phyloP scores from a whole-genome alignment of 192 early-diverging fungal genomes.

The Spinellus fusiger region DNA sequence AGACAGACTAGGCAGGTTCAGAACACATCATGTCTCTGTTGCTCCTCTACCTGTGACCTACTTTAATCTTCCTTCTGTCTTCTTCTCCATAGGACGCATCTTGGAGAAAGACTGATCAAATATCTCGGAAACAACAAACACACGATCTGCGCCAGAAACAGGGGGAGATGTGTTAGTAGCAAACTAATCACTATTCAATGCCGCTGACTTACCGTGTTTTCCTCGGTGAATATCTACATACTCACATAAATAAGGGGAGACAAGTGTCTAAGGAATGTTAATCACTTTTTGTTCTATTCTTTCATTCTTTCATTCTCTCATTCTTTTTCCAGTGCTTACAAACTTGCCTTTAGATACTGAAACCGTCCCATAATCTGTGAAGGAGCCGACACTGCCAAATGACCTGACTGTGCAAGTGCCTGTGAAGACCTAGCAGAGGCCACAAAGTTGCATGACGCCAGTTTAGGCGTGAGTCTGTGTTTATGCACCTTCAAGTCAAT shows the following conservation, averaged over 20 bases:
- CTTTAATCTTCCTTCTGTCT: not conserved
- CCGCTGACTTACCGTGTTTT: constrained; percentile 43
- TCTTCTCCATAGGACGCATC: not conserved
- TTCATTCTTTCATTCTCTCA: no score
- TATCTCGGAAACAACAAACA: constrained; percentile 53
- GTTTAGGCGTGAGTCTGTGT: not conserved
- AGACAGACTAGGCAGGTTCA: not conserved
- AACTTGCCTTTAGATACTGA: constrained; percentile 39
- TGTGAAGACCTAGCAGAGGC: constrained; percentile 18
- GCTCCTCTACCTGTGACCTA: not conserved
- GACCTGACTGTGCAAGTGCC: constrained; percentile 26
- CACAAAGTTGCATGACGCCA: constrained; percentile 23
- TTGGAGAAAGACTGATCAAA: constrained; percentile 30
- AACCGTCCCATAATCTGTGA: constrained; percentile 45
- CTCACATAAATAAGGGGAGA: constrained; percentile 55
- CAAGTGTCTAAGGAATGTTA: constrained; percentile 34
- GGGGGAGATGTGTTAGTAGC: not conserved
- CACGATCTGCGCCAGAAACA: constrained; percentile 30
- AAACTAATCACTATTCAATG: not conserved
- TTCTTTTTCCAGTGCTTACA: no score
- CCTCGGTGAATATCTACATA: constrained; percentile 60
- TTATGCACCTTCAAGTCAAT: constrained; percentile 1
- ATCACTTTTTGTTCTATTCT: not conserved
- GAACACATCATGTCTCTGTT: no score
- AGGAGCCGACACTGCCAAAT: constrained; percentile 33